Conservation (phyloP, 1,284 basidiomycete species). For the Trametes pubescens region DNA sequence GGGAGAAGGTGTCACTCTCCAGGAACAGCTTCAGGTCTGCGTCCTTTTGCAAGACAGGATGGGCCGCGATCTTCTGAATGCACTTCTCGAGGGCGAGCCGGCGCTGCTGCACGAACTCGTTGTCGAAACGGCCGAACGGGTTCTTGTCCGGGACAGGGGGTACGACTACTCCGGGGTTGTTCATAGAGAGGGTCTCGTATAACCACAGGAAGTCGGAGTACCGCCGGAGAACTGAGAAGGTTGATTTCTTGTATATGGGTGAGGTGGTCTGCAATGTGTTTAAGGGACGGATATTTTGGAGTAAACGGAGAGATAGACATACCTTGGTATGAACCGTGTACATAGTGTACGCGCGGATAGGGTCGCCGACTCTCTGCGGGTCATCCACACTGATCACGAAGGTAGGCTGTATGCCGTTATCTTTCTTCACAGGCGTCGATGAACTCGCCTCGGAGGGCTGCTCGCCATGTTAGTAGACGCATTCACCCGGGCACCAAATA, state of each 20-base stretch:
- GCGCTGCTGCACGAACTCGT: conserved; percentile 87
- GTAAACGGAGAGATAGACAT: conserved; percentile 34
- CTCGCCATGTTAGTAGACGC: neutral
- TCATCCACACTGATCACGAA: conserved; percentile 90
- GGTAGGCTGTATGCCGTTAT: conserved; percentile 61
- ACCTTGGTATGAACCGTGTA: conserved; percentile 93
- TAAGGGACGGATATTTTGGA: conserved; percentile 7
- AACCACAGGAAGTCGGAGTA: conserved; percentile 99
- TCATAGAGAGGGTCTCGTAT: conserved; percentile 87
- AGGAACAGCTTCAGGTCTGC: conserved; percentile 88
- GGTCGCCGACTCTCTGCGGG: conserved; percentile 93
- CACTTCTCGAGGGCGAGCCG: conserved; percentile 88
- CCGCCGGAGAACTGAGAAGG: conserved; percentile 91
- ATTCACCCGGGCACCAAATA: conserved; percentile 2
- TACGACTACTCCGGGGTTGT: conserved; percentile 97
- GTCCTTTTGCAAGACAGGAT: conserved; percentile 87
- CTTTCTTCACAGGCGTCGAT: conserved; percentile 31
- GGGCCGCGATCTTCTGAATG: conserved; percentile 87
- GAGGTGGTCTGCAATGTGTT: conserved; percentile 73
- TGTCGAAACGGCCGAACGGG: conserved; percentile 89
- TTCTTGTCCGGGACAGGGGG: conserved; percentile 98
- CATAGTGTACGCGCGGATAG: conserved; percentile 91
- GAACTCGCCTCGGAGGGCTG: conserved; percentile 29
- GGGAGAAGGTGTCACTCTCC: conserved; percentile 84
- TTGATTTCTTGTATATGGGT: conserved; percentile 79